Evolutionary conservation across 306 rosid species (phyloP).

Genomic region (Lotus japonicus): DNA sequence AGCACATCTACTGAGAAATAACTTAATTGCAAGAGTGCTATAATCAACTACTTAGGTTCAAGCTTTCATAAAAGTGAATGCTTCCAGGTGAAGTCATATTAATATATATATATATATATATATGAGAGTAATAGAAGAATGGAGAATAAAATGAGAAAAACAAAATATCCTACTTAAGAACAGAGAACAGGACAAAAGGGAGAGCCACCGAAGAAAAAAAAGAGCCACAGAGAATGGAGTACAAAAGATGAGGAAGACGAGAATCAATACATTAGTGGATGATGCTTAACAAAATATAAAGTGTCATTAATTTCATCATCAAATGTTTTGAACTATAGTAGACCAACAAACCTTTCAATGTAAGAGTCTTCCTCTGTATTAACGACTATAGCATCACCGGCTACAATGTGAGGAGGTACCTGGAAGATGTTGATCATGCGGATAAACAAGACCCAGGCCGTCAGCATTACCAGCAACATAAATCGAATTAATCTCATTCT

Average conservation of each 20-base stretch:
- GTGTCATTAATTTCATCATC: not conserved
- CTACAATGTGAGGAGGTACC: slow-evolving; percentile 73
- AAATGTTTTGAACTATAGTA: not conserved
- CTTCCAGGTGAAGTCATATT: no score
- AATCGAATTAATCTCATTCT: slow-evolving; percentile 4
- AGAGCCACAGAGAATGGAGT: no score
- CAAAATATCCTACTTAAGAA: not conserved
- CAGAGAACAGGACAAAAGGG: not conserved
- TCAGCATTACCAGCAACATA: not conserved
- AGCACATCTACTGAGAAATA: no score
- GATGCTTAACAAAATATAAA: not conserved
- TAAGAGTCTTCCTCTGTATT: slow-evolving; percentile 69
- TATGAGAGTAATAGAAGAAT: no score
- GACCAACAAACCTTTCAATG: slow-evolving; percentile 63
- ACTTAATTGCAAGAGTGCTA: no score
- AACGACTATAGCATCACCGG: slow-evolving; percentile 72
- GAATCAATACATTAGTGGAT: slow-evolving; percentile 1
- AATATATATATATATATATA: no score
- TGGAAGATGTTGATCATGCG: slow-evolving; percentile 20
- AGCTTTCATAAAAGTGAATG: no score
- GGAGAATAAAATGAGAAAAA: not conserved
- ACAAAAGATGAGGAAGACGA: not conserved
- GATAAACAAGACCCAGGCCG: not conserved
- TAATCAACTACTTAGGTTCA: no score
- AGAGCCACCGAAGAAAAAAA: no score